Percentiles rank a stretch among this genome's conserved stretches.
These are phyloP conservation scores for Tephrocybe sp. DNA, from an alignment of 768 basidiomycete genomes.

Conservation along the genomic window DNA sequence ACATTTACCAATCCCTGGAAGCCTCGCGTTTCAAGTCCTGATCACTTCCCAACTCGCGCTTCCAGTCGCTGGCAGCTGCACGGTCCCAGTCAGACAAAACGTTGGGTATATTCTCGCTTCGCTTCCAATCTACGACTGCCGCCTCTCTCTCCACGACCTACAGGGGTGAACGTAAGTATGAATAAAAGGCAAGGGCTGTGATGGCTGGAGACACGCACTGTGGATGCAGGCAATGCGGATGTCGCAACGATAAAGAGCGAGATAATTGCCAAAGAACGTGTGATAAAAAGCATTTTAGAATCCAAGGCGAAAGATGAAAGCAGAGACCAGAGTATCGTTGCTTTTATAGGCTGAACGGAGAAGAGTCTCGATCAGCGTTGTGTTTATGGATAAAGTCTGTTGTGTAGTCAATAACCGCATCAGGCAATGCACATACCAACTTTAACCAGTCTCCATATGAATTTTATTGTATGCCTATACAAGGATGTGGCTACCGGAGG, in stretches of 20 bases:
- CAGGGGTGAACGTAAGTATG: neutral
- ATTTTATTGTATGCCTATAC: neutral
- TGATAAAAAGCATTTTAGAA: conserved; percentile 28
- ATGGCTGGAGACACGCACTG: conserved; percentile 14
- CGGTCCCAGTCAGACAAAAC: conserved; percentile 11
- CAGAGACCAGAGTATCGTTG: conserved; percentile 15
- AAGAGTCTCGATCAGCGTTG: conserved; percentile 31
- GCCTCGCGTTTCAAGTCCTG: conserved; percentile 15
- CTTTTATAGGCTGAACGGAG: conserved; percentile 34
- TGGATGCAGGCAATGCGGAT: conserved; percentile 34
- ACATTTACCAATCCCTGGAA: too few species aligned
- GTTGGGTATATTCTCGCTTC: neutral
- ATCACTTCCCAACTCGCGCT: conserved; percentile 10
- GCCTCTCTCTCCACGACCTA: conserved; percentile 4
- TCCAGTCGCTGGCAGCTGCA: conserved; percentile 9
- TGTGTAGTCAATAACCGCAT: conserved; percentile 26
- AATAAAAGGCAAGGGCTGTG: neutral
- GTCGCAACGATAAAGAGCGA: conserved; percentile 29
- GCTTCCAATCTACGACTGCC: conserved; percentile 16
- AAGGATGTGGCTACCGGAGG: too few species aligned
- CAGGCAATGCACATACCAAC: conserved; percentile 24
- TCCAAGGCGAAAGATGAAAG: conserved; percentile 25
- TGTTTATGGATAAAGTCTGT: conserved; percentile 29
- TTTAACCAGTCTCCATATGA: conserved; percentile 13
- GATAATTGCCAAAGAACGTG: conserved; percentile 32